Percentiles rank a stretch among this genome's conserved stretches.
phyloP scores from a whole-genome alignment of 1,284 basidiomycete genomes.

The Leccinum pachyderme region DNA sequence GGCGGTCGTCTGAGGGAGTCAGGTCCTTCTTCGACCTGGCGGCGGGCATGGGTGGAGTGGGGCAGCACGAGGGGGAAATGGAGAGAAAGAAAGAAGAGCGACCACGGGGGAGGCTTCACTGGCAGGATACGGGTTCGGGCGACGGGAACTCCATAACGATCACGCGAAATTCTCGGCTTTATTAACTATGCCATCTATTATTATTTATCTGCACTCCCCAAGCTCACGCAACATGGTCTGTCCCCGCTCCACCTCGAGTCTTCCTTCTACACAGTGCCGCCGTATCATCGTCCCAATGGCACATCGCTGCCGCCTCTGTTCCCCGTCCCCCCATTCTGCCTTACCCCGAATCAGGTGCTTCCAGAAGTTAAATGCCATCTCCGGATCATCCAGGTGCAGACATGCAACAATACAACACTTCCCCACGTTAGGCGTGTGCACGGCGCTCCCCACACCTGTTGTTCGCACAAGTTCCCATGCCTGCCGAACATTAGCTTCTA shows the following conservation, averaged over 20 bases:
- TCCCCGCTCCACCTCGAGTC: constrained; percentile 28
- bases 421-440: constrained; percentile 46
- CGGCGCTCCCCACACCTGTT: constrained; percentile 35
- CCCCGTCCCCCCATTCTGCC: constrained; percentile 48
- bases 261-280: constrained; percentile 31
- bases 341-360: constrained; percentile 43
- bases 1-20: constrained; percentile 46
- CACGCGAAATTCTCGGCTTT: not conserved
- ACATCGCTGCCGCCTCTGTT: constrained; percentile 43
- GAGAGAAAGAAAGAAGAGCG: not conserved
- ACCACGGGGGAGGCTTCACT: not conserved
- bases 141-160: not conserved
- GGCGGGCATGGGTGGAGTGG: constrained; percentile 49
- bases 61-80: not conserved
- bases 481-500: constrained; percentile 38
- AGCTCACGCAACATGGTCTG: constrained; percentile 39
- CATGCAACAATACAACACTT: constrained; percentile 51
- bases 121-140: not conserved
- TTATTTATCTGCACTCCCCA: constrained; percentile 1
- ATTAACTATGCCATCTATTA: not conserved
- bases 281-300: constrained; percentile 39
- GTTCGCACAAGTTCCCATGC: constrained; percentile 44
- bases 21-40: constrained; percentile 64
- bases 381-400: constrained; percentile 45
- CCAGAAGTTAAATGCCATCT: constrained; percentile 63